Evolutionary conservation across 352 stramenopile genomes (phyloP).

Genomic region (Poterioochromonas sp.): DNA sequence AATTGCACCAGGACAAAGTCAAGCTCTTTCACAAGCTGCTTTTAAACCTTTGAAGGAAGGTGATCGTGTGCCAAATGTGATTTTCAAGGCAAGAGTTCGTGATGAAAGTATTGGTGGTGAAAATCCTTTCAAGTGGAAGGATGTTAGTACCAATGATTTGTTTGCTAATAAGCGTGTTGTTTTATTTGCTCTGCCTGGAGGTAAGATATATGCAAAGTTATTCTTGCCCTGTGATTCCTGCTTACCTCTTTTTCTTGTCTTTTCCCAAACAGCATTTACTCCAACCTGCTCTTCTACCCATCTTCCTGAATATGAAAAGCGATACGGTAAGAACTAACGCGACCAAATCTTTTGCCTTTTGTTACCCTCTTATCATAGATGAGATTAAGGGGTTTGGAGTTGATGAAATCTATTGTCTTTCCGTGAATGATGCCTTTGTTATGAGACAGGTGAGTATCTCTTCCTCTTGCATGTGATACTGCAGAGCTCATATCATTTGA

Average conservation of each 20-base stretch:
- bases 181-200: slow-evolving; percentile 48
- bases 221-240: too few species aligned
- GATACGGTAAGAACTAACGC: slow-evolving; percentile 50
- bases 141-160: slow-evolving; percentile 40
- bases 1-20: too few species aligned
- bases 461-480: neutral
- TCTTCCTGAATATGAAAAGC: slow-evolving; percentile 51
- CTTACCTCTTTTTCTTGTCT: neutral
- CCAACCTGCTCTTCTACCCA: slow-evolving; percentile 47
- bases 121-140: slow-evolving; percentile 49
- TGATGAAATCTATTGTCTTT: slow-evolving; percentile 37
- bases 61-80: slow-evolving; percentile 41
- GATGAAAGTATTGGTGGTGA: slow-evolving; percentile 10
- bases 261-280: slow-evolving; percentile 42
- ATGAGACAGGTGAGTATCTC: slow-evolving; percentile 26
- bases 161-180: slow-evolving; percentile 46
- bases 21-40: neutral
- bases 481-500: too few species aligned
- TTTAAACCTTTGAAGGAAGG: slow-evolving; percentile 30
- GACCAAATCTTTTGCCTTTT: neutral
- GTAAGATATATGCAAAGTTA: neutral
- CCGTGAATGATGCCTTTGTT: slow-evolving; percentile 41
- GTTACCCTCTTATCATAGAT: slow-evolving; percentile 22
- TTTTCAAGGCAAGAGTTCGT: slow-evolving; percentile 44
- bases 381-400: slow-evolving; percentile 46